Evolutionary conservation across 2,329 filamentous ascomycete species (phyloP).

Genomic region (Apiospora marii): DNA sequence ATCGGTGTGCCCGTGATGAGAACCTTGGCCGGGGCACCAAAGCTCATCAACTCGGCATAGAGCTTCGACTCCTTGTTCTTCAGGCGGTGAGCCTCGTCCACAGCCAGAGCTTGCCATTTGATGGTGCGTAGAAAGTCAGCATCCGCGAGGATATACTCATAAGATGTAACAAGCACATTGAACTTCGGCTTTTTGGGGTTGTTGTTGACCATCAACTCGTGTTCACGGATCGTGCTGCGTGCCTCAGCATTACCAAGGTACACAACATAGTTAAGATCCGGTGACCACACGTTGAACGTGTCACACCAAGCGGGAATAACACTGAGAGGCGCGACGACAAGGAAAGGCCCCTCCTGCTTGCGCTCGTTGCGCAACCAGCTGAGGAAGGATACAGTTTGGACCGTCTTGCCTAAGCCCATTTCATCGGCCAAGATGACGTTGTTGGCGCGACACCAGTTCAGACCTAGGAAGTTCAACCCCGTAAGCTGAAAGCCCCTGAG

Average conservation of each 20-base stretch:
- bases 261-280: constrained; percentile 95
- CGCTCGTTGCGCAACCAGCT: constrained; percentile 95
- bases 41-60: constrained; percentile 84
- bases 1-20: constrained; percentile 97
- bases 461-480: constrained; percentile 92
- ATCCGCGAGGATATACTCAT: constrained; percentile 93
- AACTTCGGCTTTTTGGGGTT: constrained; percentile 93
- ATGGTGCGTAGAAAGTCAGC: constrained; percentile 84
- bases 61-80: constrained; percentile 97
- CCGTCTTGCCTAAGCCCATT: constrained; percentile 98
- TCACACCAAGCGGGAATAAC: constrained; percentile 99
- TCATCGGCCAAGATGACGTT: constrained; percentile 98
- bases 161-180: constrained; percentile 96
- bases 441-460: constrained; percentile 93
- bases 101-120: constrained; percentile 96
- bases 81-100: constrained; percentile 95
- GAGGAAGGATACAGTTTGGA: constrained; percentile 95
- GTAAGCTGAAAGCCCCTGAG: constrained; percentile 93
- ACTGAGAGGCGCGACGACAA: constrained; percentile 96
- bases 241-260: constrained; percentile 92
- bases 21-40: constrained; percentile 86
- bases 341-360: constrained; percentile 89
- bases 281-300: constrained; percentile 95
- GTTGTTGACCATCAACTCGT: constrained; percentile 86
- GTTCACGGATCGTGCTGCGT: constrained; percentile 85